Percentiles rank a stretch among this genome's conserved stretches.
Conservation (phyloP, 2,329 filamentous ascomycete genomes). For the Aspergillus eucalypticola region DNA sequence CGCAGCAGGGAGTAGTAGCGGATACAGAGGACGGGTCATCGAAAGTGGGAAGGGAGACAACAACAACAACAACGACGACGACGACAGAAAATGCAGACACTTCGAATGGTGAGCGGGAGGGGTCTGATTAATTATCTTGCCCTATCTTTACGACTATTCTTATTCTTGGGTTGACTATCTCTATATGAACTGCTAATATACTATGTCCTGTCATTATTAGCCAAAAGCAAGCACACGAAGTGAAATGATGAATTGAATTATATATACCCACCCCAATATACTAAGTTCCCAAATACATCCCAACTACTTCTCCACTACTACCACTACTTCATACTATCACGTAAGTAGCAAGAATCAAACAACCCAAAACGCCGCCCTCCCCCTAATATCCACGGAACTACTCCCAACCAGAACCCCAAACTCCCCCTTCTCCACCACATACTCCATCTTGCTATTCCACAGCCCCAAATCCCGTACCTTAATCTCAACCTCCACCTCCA, state of each 20-base stretch:
- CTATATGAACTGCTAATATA: no score
- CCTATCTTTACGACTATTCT: neutral
- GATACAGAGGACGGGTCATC: neutral
- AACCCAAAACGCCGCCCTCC: slow-evolving; percentile 35
- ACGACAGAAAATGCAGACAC: neutral
- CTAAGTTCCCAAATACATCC: no score
- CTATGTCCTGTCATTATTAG: neutral
- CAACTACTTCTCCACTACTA: neutral
- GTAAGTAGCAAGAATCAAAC: slow-evolving; percentile 7
- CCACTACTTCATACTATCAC: neutral
- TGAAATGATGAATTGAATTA: neutral
- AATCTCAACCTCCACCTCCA: slow-evolving; percentile 54
- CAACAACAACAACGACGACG: neutral
- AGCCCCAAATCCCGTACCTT: slow-evolving; percentile 54
- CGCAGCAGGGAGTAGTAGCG: neutral
- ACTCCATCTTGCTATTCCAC: slow-evolving; percentile 64
- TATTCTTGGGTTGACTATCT: neutral
- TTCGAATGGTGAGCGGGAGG: neutral
- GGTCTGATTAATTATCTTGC: neutral
- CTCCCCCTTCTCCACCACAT: slow-evolving; percentile 71
- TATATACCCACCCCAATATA: neutral
- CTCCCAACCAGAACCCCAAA: slow-evolving; percentile 64
- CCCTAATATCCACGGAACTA: slow-evolving; percentile 43
- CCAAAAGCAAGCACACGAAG: neutral
- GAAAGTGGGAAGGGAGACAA: neutral